Evolutionary conservation across 352 stramenopile genomes (phyloP).

Genomic region (Globisporangium acanthophoron): DNA sequence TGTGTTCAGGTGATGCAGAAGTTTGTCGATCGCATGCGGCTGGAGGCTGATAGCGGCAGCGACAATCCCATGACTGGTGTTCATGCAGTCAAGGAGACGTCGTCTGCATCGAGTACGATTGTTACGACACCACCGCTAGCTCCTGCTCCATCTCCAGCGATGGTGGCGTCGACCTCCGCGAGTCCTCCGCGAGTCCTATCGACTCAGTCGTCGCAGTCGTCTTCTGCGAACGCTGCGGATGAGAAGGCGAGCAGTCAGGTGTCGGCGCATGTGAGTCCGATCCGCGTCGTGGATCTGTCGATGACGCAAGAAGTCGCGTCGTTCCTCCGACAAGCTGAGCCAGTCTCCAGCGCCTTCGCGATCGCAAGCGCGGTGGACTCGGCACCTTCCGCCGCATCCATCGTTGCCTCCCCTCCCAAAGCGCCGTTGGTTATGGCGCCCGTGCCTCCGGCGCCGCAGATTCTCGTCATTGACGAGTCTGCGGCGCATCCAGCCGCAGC

Average conservation of each 20-base stretch:
- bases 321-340: conserved; percentile 8
- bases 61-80: background rate
- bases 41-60: background rate
- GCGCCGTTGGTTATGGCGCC: background rate
- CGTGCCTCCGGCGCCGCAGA: background rate
- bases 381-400: conserved; percentile 2
- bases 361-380: conserved; percentile 1
- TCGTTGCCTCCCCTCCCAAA: background rate
- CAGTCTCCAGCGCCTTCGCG: background rate
- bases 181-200: background rate
- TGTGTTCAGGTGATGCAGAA: conserved; percentile 12
- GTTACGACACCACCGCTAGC: background rate
- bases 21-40: conserved; percentile 12
- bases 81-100: background rate
- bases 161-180: background rate
- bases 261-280: conserved; percentile 6
- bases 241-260: background rate
- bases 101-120: background rate
- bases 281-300: conserved; percentile 2
- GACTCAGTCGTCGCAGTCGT: conserved; percentile 3
- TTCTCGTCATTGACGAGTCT: background rate
- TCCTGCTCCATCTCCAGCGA: too few relatives aligned
- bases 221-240: background rate
- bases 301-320: conserved; percentile 8
- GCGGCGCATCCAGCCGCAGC: background rate